Evolutionary conservation across 352 stramenopile species (phyloP).

Genomic region (Pythium apleroticum): DNA sequence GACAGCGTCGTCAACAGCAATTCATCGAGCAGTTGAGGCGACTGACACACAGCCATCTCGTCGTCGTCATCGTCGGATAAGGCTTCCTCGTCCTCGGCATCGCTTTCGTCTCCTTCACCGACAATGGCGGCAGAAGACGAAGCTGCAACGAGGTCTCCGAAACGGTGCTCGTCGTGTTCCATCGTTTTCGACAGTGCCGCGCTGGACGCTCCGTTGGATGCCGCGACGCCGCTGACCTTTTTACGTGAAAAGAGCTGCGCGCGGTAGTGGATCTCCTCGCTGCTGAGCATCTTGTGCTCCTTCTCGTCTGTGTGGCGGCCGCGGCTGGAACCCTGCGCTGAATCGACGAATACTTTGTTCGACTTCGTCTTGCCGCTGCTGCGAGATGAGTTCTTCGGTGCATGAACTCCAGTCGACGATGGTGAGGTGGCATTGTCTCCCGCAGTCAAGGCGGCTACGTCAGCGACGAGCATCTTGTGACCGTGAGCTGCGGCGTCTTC

Average conservation of each 20-base stretch:
- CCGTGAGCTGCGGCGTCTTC: neutral
- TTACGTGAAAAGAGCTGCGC: conserved; percentile 65
- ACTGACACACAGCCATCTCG: conserved; percentile 52
- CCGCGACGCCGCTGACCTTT: conserved; percentile 38
- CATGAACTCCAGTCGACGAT: neutral
- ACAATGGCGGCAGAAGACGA: neutral
- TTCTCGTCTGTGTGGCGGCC: neutral
- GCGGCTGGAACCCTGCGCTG: neutral
- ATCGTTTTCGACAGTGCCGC: conserved; percentile 13
- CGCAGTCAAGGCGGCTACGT: neutral
- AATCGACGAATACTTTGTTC: conserved; percentile 40
- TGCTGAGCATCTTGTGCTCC: conserved; percentile 45
- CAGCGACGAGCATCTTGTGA: conserved; percentile 8
- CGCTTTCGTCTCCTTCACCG: neutral
- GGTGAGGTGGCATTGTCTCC: neutral
- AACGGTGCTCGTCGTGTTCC: conserved; percentile 8
- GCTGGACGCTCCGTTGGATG: conserved; percentile 8
- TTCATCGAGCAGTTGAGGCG: conserved; percentile 67
- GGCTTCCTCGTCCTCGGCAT: conserved; percentile 34
- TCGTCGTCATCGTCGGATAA: conserved; percentile 63
- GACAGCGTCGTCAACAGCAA: conserved; percentile 73
- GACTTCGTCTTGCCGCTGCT: conserved; percentile 17
- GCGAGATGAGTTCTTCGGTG: conserved; percentile 18
- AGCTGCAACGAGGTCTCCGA: neutral
- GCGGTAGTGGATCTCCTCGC: conserved; percentile 64